Percentiles rank a stretch among this genome's conserved stretches.
Conservation (phyloP, 1,139 yeast species). For the Meyerozyma smithsonii region DNA sequence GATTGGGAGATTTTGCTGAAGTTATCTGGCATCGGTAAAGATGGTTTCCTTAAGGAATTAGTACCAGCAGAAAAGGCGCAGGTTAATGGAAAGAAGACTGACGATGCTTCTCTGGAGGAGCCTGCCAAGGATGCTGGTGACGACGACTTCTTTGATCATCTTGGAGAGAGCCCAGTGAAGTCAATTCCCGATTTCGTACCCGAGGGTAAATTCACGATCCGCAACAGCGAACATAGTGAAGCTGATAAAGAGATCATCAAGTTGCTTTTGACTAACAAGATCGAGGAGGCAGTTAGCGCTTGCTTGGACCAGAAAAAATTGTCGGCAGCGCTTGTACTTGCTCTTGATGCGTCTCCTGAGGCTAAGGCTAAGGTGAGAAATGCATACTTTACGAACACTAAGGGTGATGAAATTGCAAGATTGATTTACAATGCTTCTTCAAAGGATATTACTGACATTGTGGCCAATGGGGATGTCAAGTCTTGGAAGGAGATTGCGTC, state of each 20-base stretch:
- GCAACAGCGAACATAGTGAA: conserved; percentile 16
- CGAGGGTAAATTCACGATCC: conserved; percentile 41
- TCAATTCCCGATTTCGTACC: conserved; percentile 29
- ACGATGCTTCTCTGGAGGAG: conserved; percentile 13
- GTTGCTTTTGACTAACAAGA: conserved; percentile 59
- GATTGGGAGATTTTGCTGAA: conserved; percentile 78
- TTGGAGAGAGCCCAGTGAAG: conserved; percentile 26
- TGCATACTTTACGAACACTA: conserved; percentile 62
- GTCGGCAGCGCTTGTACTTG: conserved; percentile 77
- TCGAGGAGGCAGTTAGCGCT: conserved; percentile 61
- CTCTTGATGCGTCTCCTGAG: conserved; percentile 61
- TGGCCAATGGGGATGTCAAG: conserved; percentile 66
- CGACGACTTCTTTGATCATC: conserved; percentile 37
- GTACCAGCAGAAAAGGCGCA: conserved; percentile 14
- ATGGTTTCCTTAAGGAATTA: conserved; percentile 27
- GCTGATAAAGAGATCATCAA: conserved; percentile 46
- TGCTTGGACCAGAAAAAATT: conserved; percentile 63
- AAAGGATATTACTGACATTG: conserved; percentile 65
- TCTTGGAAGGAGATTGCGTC: conserved; percentile 85
- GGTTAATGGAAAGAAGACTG: conserved; percentile 9
- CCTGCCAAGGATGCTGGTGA: conserved; percentile 20
- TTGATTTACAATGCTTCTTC: conserved; percentile 63
- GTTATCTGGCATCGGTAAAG: conserved; percentile 48
- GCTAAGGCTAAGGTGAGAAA: conserved; percentile 65
- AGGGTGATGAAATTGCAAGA: conserved; percentile 58